phyloP scores from a whole-genome alignment of 139 green algal species.

The Limnomonas spitsbergensis region DNA sequence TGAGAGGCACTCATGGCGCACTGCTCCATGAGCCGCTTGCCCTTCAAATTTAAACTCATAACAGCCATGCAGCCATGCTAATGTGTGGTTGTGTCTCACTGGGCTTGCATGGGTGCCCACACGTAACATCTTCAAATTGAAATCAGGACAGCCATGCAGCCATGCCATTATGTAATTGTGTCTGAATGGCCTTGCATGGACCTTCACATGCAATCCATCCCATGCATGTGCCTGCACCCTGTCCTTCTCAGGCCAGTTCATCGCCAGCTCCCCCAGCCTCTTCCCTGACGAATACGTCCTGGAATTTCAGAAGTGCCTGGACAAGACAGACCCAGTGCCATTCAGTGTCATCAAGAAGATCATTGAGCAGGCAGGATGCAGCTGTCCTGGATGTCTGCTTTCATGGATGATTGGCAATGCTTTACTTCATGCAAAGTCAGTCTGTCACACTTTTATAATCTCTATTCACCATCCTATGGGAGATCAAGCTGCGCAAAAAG shows the following conservation, averaged over 20 bases:
- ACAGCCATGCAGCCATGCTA: too few species aligned
- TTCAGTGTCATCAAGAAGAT: slow-evolving; percentile 71
- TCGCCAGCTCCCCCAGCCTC: slow-evolving; percentile 87
- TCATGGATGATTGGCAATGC: too few species aligned
- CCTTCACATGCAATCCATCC: too few species aligned
- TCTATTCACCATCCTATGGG: background rate
- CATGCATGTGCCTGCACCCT: too few species aligned
- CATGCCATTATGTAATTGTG: too few species aligned
- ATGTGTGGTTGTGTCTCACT: too few species aligned
- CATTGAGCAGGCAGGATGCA: slow-evolving; percentile 37
- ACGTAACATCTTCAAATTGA: too few species aligned
- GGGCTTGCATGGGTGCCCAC: too few species aligned
- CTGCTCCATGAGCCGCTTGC: slow-evolving; percentile 18
- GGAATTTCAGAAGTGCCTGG: slow-evolving; percentile 97
- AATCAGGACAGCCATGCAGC: too few species aligned
- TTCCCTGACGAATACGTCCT: slow-evolving; percentile 93
- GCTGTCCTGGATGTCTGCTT: slow-evolving; percentile 7
- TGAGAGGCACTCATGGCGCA: slow-evolving; percentile 23
- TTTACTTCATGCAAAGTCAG: background rate
- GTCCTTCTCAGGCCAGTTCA: slow-evolving; percentile 53
- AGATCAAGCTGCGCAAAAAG: too few species aligned
- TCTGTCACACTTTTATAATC: background rate
- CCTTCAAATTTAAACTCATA: too few species aligned
- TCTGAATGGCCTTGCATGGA: too few species aligned
- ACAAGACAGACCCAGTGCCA: slow-evolving; percentile 78